These are phyloP conservation scores for Hygrophila difformis DNA, from an alignment of 257 asterid species.

Conservation along the genomic window DNA sequence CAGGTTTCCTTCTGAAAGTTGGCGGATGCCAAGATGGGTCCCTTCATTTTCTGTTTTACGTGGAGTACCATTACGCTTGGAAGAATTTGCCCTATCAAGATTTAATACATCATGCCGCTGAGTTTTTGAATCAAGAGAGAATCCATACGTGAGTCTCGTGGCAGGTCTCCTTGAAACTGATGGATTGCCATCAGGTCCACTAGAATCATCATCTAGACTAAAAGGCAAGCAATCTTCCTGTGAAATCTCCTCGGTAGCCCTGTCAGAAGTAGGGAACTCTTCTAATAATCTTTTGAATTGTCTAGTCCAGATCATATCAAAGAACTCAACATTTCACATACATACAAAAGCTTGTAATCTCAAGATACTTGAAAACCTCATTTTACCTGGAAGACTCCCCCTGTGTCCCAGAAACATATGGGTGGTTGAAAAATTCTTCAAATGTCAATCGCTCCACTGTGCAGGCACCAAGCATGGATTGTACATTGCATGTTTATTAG, in stretches of 20 bases:
- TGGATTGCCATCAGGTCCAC: slow-evolving; percentile 48
- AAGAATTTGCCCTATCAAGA: slow-evolving; percentile 24
- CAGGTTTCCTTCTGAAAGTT: slow-evolving; percentile 44
- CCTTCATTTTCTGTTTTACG: slow-evolving; percentile 27
- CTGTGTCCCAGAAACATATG: slow-evolving; percentile 58
- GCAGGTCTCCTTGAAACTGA: slow-evolving; percentile 40
- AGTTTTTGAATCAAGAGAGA: slow-evolving; percentile 49
- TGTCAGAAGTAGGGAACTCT: slow-evolving; percentile 39
- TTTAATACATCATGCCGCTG: slow-evolving; percentile 34
- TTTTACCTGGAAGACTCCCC: slow-evolving; percentile 48
- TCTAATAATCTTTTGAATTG: slow-evolving; percentile 35
- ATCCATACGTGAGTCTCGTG: slow-evolving; percentile 41
- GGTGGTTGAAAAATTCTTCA: slow-evolving; percentile 93
- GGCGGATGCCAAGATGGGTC: slow-evolving; percentile 31
- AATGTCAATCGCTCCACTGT: slow-evolving; percentile 93
- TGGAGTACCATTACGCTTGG: slow-evolving; percentile 22
- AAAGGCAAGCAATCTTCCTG: slow-evolving; percentile 84
- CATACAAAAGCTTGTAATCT: slow-evolving; percentile 8
- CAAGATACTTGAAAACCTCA: slow-evolving; percentile 15
- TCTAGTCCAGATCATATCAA: slow-evolving; percentile 35
- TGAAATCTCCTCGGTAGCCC: slow-evolving; percentile 39
- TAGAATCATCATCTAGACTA: slow-evolving; percentile 60
- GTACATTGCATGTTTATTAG: neutral
- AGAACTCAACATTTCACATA: slow-evolving; percentile 9
- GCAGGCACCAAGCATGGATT: neutral